Evolutionary conservation across 2,329 filamentous ascomycete species (phyloP).

Genomic region (Thermoascus crustaceus): DNA sequence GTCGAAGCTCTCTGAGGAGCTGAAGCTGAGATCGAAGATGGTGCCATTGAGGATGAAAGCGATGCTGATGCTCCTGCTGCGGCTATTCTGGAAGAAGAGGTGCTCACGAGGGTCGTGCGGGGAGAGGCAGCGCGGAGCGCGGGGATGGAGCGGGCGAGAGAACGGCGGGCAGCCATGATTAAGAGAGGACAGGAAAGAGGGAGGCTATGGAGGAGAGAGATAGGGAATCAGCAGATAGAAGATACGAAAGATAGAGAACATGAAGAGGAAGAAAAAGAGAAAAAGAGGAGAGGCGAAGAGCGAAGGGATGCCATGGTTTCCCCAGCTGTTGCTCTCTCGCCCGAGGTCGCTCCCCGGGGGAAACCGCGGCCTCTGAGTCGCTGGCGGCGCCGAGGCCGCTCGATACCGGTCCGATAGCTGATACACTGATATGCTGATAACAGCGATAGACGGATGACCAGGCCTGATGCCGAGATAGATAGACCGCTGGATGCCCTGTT

Average conservation of each 20-base stretch:
- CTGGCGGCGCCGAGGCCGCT: neutral
- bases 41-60: constrained; percentile 1
- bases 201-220: neutral
- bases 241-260: neutral
- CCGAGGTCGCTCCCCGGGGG: constrained; percentile 1
- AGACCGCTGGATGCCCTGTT: no score
- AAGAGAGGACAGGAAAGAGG: no score
- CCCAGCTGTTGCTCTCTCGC: neutral
- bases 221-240: neutral
- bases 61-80: constrained; percentile 13
- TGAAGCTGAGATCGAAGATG: constrained; percentile 6
- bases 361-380: neutral
- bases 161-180: constrained; percentile 33
- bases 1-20: constrained; percentile 8
- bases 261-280: neutral
- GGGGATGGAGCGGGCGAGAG: constrained; percentile 29
- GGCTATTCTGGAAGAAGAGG: constrained; percentile 15
- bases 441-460: no score
- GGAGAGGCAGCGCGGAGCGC: constrained; percentile 29
- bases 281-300: constrained; percentile 1
- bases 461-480: no score
- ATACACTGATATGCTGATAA: neutral
- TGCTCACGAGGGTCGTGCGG: constrained; percentile 23
- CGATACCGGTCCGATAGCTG: neutral
- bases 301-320: neutral